phyloP scores from a whole-genome alignment of 2,329 filamentous ascomycete species.

The Xylaria sp. region DNA sequence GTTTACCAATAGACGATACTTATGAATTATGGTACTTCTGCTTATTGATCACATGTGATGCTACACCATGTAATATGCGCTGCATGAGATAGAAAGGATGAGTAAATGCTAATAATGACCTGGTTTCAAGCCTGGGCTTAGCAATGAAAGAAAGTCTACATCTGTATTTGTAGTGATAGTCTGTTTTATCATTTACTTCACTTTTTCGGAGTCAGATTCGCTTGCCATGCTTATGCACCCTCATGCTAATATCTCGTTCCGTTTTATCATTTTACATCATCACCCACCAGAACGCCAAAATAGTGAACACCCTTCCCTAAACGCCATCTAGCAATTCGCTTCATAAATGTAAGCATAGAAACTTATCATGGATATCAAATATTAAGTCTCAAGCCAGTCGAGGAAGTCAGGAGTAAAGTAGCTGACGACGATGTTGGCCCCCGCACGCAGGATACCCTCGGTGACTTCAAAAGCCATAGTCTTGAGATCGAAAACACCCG shows the following conservation, averaged over 20 bases:
- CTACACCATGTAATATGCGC: background rate
- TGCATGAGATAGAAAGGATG: background rate
- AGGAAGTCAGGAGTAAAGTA: constrained; percentile 91
- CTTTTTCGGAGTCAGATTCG: background rate
- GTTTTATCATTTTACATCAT: constrained; percentile 10
- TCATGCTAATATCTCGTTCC: constrained; percentile 17
- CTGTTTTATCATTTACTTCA: background rate
- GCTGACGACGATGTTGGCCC: constrained; percentile 90
- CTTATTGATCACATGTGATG: background rate
- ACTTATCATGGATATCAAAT: background rate
- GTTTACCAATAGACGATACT: background rate
- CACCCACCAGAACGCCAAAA: constrained; percentile 25
- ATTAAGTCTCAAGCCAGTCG: constrained; percentile 70
- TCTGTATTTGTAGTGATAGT: background rate
- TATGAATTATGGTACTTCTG: background rate
- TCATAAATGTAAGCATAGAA: constrained; percentile 4
- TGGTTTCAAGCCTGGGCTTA: background rate
- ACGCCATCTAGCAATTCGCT: constrained; percentile 27
- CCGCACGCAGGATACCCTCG: constrained; percentile 91
- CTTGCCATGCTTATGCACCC: constrained; percentile 16
- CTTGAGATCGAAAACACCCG: constrained; percentile 95
- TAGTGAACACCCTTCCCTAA: background rate
- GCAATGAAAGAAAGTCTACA: background rate
- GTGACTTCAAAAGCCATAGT: constrained; percentile 95
- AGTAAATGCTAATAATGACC: background rate